Evolutionary conservation across 495 filamentous ascomycete species (phyloP).

Genomic region (Entonaema liquescens): DNA sequence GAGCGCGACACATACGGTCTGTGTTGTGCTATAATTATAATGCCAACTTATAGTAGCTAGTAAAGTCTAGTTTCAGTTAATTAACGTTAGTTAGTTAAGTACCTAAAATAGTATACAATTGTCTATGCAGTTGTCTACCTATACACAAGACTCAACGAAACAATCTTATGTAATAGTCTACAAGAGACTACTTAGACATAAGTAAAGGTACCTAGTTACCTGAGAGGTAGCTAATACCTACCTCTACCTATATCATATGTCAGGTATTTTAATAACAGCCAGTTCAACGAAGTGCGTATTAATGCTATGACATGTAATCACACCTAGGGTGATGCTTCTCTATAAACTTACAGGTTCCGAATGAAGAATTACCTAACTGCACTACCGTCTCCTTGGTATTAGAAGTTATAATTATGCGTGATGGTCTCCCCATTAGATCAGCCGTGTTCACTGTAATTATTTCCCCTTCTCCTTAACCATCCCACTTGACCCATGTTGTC

Average conservation of each 20-base stretch:
- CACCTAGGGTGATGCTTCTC: too few species aligned
- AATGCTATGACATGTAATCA: too few species aligned
- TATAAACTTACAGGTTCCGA: too few species aligned
- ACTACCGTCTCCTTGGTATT: background rate
- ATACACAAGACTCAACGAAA: background rate
- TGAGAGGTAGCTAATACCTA: too few species aligned
- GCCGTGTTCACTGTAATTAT: background rate
- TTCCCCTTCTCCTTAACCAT: background rate
- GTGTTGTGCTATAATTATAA: too few species aligned
- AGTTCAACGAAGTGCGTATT: too few species aligned
- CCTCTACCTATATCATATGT: too few species aligned
- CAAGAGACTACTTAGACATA: background rate
- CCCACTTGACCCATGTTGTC: constrained; percentile 1
- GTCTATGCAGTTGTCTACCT: background rate
- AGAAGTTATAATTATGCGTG: background rate
- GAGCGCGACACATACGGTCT: background rate
- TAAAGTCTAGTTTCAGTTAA: background rate
- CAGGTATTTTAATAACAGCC: too few species aligned
- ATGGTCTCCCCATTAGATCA: background rate
- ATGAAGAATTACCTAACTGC: too few species aligned
- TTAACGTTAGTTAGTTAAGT: too few species aligned
- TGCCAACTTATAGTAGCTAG: background rate
- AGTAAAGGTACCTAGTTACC: background rate
- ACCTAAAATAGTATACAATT: background rate
- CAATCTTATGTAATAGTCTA: background rate